Percentiles rank a stretch among this genome's conserved stretches.
Evolutionary conservation across 2,329 filamentous ascomycete species (phyloP).

Genomic region (Penicillium sp.): DNA sequence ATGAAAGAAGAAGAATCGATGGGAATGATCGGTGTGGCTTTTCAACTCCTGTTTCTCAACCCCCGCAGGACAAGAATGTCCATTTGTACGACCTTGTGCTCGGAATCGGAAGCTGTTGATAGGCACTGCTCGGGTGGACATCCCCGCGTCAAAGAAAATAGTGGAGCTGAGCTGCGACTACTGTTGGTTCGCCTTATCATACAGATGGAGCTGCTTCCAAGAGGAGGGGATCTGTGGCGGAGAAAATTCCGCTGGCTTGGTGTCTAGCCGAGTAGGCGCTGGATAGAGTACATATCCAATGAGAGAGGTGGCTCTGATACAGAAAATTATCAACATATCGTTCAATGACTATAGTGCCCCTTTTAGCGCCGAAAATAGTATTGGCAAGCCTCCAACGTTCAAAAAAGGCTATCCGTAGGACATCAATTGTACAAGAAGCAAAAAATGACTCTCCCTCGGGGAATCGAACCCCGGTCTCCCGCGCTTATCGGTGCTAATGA

Average conservation of each 20-base stretch:
- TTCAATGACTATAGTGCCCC: too few species aligned
- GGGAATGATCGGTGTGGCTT: not conserved
- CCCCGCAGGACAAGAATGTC: not conserved
- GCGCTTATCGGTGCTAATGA: conserved; percentile 37
- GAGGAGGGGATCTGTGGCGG: conserved; percentile 8
- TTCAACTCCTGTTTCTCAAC: conserved; percentile 1
- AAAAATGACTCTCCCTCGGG: conserved; percentile 38
- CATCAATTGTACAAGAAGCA: not conserved
- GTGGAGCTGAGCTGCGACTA: conserved; percentile 7
- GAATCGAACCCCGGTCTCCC: conserved; percentile 45
- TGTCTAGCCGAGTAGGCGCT: not conserved
- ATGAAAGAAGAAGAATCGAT: not conserved
- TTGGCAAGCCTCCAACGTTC: too few species aligned
- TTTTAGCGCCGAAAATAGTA: too few species aligned
- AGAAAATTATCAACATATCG: too few species aligned
- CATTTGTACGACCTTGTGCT: not conserved
- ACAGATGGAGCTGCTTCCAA: not conserved
- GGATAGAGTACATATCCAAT: not conserved
- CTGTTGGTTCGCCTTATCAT: conserved; percentile 2
- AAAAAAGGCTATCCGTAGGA: too few species aligned
- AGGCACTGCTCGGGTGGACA: conserved; percentile 8
- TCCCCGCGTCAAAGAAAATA: conserved; percentile 4
- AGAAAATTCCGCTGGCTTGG: conserved; percentile 13
- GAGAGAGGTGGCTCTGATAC: too few species aligned
- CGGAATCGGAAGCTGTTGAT: conserved; percentile 14